Percentiles rank a stretch among this genome's conserved stretches.
phyloP scores from a whole-genome alignment of 345 rosid genomes.

The Trapa bicornis region DNA sequence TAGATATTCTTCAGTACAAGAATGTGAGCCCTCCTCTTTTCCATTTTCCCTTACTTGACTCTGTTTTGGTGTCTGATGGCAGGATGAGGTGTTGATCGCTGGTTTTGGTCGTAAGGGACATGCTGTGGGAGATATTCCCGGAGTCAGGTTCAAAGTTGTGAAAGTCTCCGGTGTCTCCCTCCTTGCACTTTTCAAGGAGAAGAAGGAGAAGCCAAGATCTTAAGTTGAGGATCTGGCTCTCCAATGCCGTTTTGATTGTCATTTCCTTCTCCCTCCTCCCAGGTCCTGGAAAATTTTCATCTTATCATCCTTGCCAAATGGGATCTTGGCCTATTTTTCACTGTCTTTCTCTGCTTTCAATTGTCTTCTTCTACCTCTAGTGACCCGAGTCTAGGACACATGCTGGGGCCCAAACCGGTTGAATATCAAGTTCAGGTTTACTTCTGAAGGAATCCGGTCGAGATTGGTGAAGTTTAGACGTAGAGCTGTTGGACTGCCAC shows the following conservation, averaged over 20 bases:
- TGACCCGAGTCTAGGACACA: constrained; percentile 68
- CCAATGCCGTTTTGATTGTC: background rate
- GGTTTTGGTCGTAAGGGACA: constrained; percentile 67
- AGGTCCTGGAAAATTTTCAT: too few species aligned
- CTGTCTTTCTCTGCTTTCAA: constrained; percentile 44
- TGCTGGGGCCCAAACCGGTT: constrained; percentile 64
- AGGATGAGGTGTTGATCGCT: constrained; percentile 61
- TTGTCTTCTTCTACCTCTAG: constrained; percentile 31
- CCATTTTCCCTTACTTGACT: background rate
- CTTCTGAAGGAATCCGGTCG: constrained; percentile 59
- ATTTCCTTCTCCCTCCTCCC: background rate
- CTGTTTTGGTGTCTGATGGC: background rate
- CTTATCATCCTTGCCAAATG: too few species aligned
- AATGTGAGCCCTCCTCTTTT: background rate
- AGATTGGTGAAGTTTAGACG: constrained; percentile 58
- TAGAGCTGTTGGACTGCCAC: constrained; percentile 63
- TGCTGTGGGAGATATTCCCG: constrained; percentile 69
- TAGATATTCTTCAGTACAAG: too few species aligned
- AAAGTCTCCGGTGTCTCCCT: constrained; percentile 12
- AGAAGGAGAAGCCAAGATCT: constrained; percentile 13
- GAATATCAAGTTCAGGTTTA: constrained; percentile 65
- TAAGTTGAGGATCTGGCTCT: background rate
- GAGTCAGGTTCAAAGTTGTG: constrained; percentile 23
- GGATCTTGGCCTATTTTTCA: too few species aligned
- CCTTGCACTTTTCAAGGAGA: constrained; percentile 12